Evolutionary conservation across 805 yeast genomes (phyloP).

Genomic region (Kockiozyma suomiensis): DNA sequence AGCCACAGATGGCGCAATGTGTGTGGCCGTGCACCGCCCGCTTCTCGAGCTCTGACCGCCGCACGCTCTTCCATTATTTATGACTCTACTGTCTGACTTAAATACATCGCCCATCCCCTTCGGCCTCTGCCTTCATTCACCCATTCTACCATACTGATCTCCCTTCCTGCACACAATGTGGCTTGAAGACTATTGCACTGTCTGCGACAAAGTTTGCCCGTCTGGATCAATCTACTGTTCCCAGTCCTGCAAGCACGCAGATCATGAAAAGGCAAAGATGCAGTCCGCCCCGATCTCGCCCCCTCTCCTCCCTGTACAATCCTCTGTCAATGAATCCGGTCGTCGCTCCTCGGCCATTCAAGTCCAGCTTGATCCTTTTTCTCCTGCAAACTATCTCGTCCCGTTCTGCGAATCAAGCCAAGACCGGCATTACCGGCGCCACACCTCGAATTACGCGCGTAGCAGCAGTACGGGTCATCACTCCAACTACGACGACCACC

Average conservation of each 20-base stretch:
- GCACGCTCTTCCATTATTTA: background rate
- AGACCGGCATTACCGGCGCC: background rate
- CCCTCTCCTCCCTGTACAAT: slow-evolving; percentile 15
- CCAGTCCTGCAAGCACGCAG: slow-evolving; percentile 46
- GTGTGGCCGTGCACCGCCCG: no score
- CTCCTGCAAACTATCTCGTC: slow-evolving; percentile 16
- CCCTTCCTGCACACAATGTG: slow-evolving; percentile 38
- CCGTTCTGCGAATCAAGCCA: slow-evolving; percentile 15
- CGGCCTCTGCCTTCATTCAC: background rate
- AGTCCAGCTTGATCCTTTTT: slow-evolving; percentile 13
- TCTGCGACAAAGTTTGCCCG: slow-evolving; percentile 56
- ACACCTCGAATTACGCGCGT: background rate
- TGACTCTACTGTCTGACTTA: background rate
- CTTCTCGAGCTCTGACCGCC: no score
- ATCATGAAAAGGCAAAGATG: slow-evolving; percentile 26
- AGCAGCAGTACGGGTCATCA: background rate
- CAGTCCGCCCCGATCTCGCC: slow-evolving; percentile 26
- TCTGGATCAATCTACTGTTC: slow-evolving; percentile 52
- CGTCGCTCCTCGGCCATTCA: slow-evolving; percentile 31
- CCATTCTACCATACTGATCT: background rate
- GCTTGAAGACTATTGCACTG: slow-evolving; percentile 59
- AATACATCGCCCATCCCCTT: background rate
- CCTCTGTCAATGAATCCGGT: slow-evolving; percentile 12
- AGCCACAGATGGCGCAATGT: no score
- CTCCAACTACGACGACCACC: background rate